A percentile compares a stretch with the other conserved stretches of the same genome.
phyloP scores from a whole-genome alignment of 2,329 filamentous ascomycete genomes.

The Hypoxylon sp. region DNA sequence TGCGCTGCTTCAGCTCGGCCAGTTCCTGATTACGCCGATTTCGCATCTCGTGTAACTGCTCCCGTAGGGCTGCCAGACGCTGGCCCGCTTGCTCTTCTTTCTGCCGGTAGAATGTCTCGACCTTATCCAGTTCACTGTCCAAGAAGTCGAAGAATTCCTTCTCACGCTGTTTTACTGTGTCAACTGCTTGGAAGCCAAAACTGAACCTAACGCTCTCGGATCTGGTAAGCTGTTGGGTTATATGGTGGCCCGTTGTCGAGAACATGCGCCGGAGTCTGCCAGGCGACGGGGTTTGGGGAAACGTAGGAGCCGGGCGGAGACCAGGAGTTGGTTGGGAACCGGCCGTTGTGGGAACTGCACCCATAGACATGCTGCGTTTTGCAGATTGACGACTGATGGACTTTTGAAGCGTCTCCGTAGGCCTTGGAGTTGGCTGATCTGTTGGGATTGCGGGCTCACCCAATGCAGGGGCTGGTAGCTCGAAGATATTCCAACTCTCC shows the following conservation, averaged over 20 bases:
- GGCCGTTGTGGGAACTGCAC: slow-evolving; percentile 23
- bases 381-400: slow-evolving; percentile 50
- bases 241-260: slow-evolving; percentile 53
- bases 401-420: slow-evolving; percentile 34
- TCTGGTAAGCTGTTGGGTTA: slow-evolving; percentile 53
- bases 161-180: slow-evolving; percentile 76
- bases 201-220: slow-evolving; percentile 58
- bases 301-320: slow-evolving; percentile 41
- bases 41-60: slow-evolving; percentile 94
- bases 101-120: slow-evolving; percentile 88
- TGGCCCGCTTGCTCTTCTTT: slow-evolving; percentile 89
- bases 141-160: slow-evolving; percentile 91
- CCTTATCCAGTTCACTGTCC: slow-evolving; percentile 88
- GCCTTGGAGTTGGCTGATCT: slow-evolving; percentile 29
- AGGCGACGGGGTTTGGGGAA: slow-evolving; percentile 47
- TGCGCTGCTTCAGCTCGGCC: slow-evolving; percentile 59
- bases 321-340: slow-evolving; percentile 35
- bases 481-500: slow-evolving; percentile 60
- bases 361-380: slow-evolving; percentile 58
- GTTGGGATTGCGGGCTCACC: slow-evolving; percentile 36
- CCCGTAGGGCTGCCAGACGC: slow-evolving; percentile 77
- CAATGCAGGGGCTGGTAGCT: slow-evolving; percentile 69
- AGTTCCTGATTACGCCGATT: slow-evolving; percentile 84
- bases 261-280: slow-evolving; percentile 60
- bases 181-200: slow-evolving; percentile 60